phyloP scores from a whole-genome alignment of 179 eudicot species.

The Patellifolia procumbens region DNA sequence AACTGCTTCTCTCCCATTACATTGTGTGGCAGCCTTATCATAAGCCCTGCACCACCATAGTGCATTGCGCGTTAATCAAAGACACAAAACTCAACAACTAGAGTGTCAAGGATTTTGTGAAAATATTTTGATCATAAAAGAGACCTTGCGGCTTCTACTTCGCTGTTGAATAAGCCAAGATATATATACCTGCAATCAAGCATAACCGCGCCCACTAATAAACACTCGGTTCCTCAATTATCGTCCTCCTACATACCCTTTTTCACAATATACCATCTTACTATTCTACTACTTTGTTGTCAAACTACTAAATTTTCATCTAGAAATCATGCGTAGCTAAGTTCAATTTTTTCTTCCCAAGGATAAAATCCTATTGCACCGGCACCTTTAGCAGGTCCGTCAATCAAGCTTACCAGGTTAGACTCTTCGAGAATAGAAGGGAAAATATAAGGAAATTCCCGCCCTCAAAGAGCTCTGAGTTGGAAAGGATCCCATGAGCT shows the following conservation, averaged over 20 bases:
- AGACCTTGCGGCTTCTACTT: conserved; percentile 88
- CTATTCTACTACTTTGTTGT: neutral
- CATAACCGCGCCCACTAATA: conserved; percentile 50
- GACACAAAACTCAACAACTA: conserved; percentile 3
- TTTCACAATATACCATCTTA: neutral
- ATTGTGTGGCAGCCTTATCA: conserved; percentile 68
- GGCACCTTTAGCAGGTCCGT: too few relatives aligned
- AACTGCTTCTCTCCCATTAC: conserved; percentile 63
- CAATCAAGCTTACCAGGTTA: too few relatives aligned
- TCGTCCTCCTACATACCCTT: conserved; percentile 23
- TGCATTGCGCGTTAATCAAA: conserved; percentile 20
- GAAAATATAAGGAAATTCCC: too few relatives aligned
- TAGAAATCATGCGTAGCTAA: neutral
- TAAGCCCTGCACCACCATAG: conserved; percentile 53
- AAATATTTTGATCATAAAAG: conserved; percentile 34
- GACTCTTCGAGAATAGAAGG: too few relatives aligned
- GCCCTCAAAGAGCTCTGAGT: too few relatives aligned
- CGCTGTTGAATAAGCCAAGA: conserved; percentile 86
- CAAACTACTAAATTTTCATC: neutral
- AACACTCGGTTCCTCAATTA: conserved; percentile 36
- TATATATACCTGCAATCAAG: conserved; percentile 82
- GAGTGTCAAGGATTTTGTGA: neutral
- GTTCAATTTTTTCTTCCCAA: too few relatives aligned
- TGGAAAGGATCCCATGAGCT: too few relatives aligned
- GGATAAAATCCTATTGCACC: too few relatives aligned